Evolutionary conservation across 208 protist species (phyloP).

Genomic region (Trypanosoma cruzi): DNA sequence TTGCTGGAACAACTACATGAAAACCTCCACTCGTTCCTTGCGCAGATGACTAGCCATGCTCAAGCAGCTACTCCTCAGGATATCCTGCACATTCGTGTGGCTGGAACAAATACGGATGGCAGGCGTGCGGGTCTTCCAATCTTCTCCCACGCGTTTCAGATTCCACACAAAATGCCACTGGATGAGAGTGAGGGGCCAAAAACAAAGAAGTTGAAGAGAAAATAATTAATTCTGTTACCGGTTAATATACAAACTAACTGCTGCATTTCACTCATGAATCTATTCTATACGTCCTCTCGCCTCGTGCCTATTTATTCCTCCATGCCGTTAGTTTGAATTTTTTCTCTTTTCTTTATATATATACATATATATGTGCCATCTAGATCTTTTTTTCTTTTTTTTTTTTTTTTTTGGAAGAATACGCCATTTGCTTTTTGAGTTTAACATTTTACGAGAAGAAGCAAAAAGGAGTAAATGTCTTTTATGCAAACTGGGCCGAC

Average conservation of each 20-base stretch:
- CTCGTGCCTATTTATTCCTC: constrained; percentile 2
- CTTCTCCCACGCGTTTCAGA: constrained; percentile 64
- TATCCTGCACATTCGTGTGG: constrained; percentile 84
- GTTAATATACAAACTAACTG: constrained; percentile 2
- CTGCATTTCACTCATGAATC: neutral
- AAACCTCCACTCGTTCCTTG: constrained; percentile 72
- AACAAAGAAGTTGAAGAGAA: constrained; percentile 17
- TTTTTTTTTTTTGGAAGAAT: constrained; percentile 9
- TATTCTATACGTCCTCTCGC: constrained; percentile 1
- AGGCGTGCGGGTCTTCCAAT: constrained; percentile 75
- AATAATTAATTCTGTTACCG: constrained; percentile 15
- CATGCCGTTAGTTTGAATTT: neutral
- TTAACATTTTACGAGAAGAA: neutral
- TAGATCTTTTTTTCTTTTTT: constrained; percentile 2
- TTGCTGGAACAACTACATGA: constrained; percentile 54
- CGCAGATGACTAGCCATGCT: constrained; percentile 56
- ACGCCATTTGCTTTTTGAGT: constrained; percentile 8
- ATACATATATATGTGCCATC: neutral
- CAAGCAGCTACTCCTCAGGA: constrained; percentile 49
- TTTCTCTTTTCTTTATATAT: constrained; percentile 24
- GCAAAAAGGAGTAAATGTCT: constrained; percentile 55
- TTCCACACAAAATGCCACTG: constrained; percentile 22
- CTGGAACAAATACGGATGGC: constrained; percentile 62
- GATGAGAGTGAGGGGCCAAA: constrained; percentile 6
- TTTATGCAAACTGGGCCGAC: constrained; percentile 91